Conservation (phyloP, 768 basidiomycete species). For the Collybiopsis confluens region DNA sequence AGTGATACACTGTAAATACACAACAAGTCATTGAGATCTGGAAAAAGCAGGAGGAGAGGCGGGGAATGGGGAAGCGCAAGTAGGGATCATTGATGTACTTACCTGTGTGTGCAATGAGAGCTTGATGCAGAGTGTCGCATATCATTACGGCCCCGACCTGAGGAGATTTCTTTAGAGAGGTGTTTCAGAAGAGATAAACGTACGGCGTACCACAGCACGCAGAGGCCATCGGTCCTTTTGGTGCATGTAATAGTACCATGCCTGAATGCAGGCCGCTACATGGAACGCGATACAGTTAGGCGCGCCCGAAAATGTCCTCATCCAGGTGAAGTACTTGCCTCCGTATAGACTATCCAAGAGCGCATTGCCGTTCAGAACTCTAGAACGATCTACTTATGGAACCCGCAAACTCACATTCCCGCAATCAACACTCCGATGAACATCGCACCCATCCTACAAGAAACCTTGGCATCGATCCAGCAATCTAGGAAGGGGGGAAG, state of each 20-base stretch:
- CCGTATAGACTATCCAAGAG: conserved; percentile 1
- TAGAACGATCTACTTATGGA: too few species aligned
- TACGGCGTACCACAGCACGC: not conserved
- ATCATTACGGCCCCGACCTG: conserved; percentile 2
- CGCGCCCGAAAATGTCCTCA: not conserved
- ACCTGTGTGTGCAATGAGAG: conserved; percentile 48
- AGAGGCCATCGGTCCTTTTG: conserved; percentile 6
- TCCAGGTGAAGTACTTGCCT: not conserved
- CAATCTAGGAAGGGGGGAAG: not conserved
- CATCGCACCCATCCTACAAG: conserved; percentile 3
- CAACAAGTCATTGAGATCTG: not conserved
- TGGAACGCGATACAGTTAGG: not conserved
- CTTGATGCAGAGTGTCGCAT: conserved; percentile 2
- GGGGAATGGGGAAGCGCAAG: not conserved
- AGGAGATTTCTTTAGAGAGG: not conserved
- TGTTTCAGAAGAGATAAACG: not conserved
- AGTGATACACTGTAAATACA: conserved; percentile 46
- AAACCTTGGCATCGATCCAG: not conserved
- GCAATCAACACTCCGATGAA: conserved; percentile 1
- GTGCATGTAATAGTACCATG: conserved; percentile 3
- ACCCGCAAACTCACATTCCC: not conserved
- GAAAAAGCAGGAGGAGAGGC: not conserved
- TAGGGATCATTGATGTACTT: too few species aligned
- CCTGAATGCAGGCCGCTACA: conserved; percentile 2
- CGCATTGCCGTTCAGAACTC: not conserved